Evolutionary conservation across 768 basidiomycete genomes (phyloP), one percentile per base, ranked within the genome.

Genomic region (Pleurotus sapidus): DNA sequence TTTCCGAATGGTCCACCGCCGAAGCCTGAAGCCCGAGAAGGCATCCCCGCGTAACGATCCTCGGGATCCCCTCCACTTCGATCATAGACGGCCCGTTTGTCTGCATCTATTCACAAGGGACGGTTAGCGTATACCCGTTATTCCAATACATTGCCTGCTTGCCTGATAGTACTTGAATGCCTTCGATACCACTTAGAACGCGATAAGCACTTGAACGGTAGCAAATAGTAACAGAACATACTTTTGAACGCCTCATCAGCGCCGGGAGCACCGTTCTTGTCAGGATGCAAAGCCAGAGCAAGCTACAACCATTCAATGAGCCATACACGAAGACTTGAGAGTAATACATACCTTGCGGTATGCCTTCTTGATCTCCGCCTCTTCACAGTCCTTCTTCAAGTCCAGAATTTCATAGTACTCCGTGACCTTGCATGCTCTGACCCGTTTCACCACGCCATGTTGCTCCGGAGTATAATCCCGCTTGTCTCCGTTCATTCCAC

Each of bases 171-270:
- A 98, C 88, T 68, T 96, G 94, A 73, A 98, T 8, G 95, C 95
- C 73, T 97, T 98, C 3, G 94, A 96, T 25, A 98, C 93, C 89
- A 95, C 96, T 98, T 66, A 9, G 56, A 55, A 58, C 30, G 48
- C 24, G 53, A 56, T 18, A 57, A 59, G 48, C 23, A 58, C 23
- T 4, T 43, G 58, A 25, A 50, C 57, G 30, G 53, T 14, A 48
- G 55, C 17, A 46, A 27, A 25, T 40, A 25, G 39, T 37, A 55
- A 42, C 37, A 24, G 58, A 49, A 80, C 88, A 55, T 65, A 98
- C 96, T 78, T 77, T 98, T 98, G 76, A 98, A 98, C 2, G 96
- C 96, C 69, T 98, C 96, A 59, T 98, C 96, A 14, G 96, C 96
- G 40, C 93, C 92, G n/a, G 96, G 95, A 17, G 96, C 96, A 5